Base-by-base conservation (phyloP, 352 stramenopile genomes). In the Globisporangium acanthophoron region DNA sequence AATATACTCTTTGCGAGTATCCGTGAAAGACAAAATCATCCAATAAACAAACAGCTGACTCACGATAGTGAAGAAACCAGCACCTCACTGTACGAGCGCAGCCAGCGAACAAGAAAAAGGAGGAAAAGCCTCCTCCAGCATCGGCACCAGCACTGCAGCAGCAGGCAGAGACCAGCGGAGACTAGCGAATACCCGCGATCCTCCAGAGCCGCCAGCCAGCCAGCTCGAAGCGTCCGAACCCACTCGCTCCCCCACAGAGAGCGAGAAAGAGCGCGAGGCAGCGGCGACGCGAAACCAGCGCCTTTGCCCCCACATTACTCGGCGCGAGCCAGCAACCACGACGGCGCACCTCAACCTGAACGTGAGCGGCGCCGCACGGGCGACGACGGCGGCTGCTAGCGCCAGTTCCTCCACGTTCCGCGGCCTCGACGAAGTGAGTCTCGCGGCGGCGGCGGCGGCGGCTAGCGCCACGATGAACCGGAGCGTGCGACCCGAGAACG, bases 401-500 rank as follows among this genome's bases (percentile, higher is more conserved):
- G 43, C 57, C 27, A 52, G 49, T 20, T 31, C 57, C 8, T 21
- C 50, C n/a, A 21, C 50, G 41, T 57, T 58, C 43, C 58, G 51
- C 58, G 37, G 40, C 11, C 57, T 57, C 29, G 57, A 57, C 57
- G 57, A 62, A 52, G 48, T 52, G 57, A 62, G 57, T 57, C 48
- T 62, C 37, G 58, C 52, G 35, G 54, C 31, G 2, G 33, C 54
- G 21, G 11, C 43, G 1, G 54, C 27, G 3, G 35, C 44, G 12
- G 40, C 40, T 1, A 46, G 40, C 20, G 31, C 40, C 55, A 61
- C 49, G 52, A 89, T 91, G 78, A 94, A 92, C 66, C 76, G 84
- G 24, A 92, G 74, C 43, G 78, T 92, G 60, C 84, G 84, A 27
- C 80, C 80, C 31, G 94, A 98, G 64, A 97, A 98, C 73, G 92